Evolutionary conservation across 106 monocot genomes (phyloP).

Genomic region (Alisma plantagoaquatica): DNA sequence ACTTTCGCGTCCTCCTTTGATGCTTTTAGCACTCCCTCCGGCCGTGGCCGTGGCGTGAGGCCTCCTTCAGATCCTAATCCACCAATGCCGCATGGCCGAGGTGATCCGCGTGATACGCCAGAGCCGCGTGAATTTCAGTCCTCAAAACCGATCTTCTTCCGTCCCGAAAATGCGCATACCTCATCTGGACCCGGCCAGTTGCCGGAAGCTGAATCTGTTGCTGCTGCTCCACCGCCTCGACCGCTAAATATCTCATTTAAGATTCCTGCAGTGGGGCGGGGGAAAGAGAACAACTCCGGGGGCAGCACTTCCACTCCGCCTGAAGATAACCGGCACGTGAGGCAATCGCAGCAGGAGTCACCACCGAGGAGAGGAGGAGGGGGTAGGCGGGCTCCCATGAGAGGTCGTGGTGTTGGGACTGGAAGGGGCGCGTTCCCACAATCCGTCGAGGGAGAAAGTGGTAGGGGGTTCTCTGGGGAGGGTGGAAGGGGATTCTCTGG

Average conservation of each 20-base stretch:
- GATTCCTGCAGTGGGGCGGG: conserved; percentile 40
- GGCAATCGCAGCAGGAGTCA: neutral
- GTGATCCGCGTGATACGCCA: too few species aligned
- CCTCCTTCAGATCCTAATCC: neutral
- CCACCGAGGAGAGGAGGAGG: conserved; percentile 1
- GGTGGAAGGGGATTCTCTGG: conserved; percentile 13
- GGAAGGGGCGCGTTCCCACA: conserved; percentile 5
- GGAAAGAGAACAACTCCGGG: conserved; percentile 10
- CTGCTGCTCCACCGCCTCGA: conserved; percentile 8
- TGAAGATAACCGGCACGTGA: conserved; percentile 59
- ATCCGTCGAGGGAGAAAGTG: neutral
- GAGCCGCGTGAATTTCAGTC: neutral
- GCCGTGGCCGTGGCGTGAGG: conserved; percentile 20
- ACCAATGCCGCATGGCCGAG: neutral
- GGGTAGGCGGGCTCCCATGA: neutral
- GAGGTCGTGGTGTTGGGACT: conserved; percentile 3
- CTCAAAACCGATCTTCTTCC: conserved; percentile 39
- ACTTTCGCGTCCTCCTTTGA: neutral
- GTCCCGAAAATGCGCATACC: too few species aligned
- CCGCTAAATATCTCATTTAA: conserved; percentile 15
- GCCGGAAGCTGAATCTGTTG: conserved; percentile 7
- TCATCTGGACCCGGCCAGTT: too few species aligned
- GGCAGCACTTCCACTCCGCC: conserved; percentile 1
- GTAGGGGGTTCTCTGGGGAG: conserved; percentile 40
- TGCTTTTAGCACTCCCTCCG: neutral